Percentiles rank a stretch among this genome's conserved stretches.
phyloP scores from a whole-genome alignment of 176 grass and related monocot species.

The Carex myosuroides region DNA sequence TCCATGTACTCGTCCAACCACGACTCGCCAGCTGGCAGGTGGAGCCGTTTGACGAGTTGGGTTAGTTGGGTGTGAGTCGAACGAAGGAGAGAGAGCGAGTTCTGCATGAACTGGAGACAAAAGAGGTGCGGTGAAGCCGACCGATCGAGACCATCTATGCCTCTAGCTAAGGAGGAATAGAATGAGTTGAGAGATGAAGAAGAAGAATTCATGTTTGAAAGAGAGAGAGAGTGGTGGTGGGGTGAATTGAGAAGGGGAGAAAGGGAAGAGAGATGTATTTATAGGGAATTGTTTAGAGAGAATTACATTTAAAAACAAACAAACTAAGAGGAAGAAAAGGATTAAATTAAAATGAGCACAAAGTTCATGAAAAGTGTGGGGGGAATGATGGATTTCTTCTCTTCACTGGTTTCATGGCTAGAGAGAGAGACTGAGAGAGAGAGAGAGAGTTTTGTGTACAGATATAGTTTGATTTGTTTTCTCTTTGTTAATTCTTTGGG shows the following conservation, averaged over 20 bases:
- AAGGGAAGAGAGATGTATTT: constrained; percentile 7
- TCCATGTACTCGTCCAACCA: constrained; percentile 99
- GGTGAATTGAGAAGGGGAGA: constrained; percentile 2
- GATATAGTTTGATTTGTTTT: background rate
- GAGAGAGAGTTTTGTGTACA: background rate
- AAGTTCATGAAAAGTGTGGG: constrained; percentile 21
- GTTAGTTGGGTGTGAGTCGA: constrained; percentile 54
- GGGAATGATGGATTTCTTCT: constrained; percentile 17
- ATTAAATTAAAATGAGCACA: background rate
- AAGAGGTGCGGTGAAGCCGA: constrained; percentile 35
- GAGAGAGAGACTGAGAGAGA: background rate
- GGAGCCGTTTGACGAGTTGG: constrained; percentile 56
- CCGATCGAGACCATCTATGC: constrained; percentile 65
- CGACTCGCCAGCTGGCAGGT: constrained; percentile 58
- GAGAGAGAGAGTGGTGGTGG: background rate
- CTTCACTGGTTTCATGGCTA: constrained; percentile 13
- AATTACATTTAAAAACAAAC: constrained; percentile 4
- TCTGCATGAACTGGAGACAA: constrained; percentile 50
- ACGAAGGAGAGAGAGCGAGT: constrained; percentile 51
- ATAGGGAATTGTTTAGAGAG: constrained; percentile 8
- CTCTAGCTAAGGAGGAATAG: constrained; percentile 59
- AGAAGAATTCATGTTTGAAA: constrained; percentile 48
- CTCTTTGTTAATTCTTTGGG: constrained; percentile 7
- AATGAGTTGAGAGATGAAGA: constrained; percentile 59
- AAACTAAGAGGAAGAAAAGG: background rate